Percentiles rank a stretch among this genome's conserved stretches.
Evolutionary conservation across 768 basidiomycete species (phyloP).

Genomic region (Tulasnella sp.): DNA sequence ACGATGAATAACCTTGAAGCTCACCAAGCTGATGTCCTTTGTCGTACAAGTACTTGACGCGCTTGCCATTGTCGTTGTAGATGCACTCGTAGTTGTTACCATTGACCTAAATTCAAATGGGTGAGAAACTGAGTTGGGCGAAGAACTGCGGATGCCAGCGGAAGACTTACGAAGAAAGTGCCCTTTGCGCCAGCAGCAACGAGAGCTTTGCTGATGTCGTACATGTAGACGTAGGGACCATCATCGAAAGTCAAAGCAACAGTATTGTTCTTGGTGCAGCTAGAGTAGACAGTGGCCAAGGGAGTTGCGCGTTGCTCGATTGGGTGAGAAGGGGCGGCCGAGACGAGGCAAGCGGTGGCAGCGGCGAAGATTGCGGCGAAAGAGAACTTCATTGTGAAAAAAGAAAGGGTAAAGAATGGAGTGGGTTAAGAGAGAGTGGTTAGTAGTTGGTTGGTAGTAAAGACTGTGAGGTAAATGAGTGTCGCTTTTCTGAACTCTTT

Average conservation of each 20-base stretch:
- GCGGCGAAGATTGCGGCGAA: constrained; percentile 10
- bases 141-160: too few relatives aligned
- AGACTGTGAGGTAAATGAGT: background rate
- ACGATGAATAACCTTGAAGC: background rate
- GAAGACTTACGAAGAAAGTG: constrained; percentile 30
- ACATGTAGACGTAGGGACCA: constrained; percentile 30
- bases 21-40: constrained; percentile 22
- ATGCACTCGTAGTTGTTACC: constrained; percentile 27
- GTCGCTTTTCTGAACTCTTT: constrained; percentile 1
- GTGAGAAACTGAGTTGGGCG: background rate
- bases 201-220: constrained; percentile 25
- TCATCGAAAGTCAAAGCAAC: constrained; percentile 29
- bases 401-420: background rate
- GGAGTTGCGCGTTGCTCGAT: constrained; percentile 2
- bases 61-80: constrained; percentile 28
- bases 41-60: constrained; percentile 22
- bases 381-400: background rate
- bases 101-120: constrained; percentile 13
- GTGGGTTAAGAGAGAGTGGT: background rate
- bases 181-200: constrained; percentile 24
- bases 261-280: constrained; percentile 19
- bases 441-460: constrained; percentile 1
- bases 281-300: constrained; percentile 18
- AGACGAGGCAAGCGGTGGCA: constrained; percentile 8
- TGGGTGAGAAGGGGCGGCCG: background rate